A percentile compares a stretch with the other conserved stretches of the same genome.
These are phyloP conservation scores for Tuber borchii DNA, from an alignment of 495 filamentous ascomycete genomes.

Conservation along the genomic window DNA sequence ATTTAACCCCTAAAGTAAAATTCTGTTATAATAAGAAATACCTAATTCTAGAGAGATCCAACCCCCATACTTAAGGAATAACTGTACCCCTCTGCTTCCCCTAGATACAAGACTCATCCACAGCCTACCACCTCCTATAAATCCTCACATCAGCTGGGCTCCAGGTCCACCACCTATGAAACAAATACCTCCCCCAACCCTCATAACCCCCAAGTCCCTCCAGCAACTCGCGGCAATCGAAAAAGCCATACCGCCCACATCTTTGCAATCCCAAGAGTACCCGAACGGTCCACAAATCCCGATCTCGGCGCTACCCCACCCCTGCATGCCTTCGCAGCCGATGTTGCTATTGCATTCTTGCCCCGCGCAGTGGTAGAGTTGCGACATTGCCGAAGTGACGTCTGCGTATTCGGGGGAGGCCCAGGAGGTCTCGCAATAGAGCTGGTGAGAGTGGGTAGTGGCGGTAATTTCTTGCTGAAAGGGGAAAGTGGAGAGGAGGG, in stretches of 20 bases:
- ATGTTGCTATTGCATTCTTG: background rate
- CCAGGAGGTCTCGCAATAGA: background rate
- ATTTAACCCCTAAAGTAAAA: too few relatives aligned
- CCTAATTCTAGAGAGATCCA: background rate
- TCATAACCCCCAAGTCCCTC: background rate
- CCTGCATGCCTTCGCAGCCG: background rate
- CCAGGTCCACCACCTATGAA: background rate
- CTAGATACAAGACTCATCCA: background rate
- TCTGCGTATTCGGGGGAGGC: background rate
- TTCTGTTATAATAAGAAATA: background rate
- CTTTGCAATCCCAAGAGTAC: background rate
- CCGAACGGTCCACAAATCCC: background rate
- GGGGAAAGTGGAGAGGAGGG: background rate
- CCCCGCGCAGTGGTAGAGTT: background rate
- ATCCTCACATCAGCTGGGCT: background rate
- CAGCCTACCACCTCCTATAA: background rate
- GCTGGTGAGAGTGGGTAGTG: too few relatives aligned
- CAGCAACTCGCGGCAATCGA: background rate
- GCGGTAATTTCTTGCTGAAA: background rate
- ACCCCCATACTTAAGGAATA: background rate
- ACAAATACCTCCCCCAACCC: background rate
- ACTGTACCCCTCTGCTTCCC: background rate
- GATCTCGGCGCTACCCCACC: background rate
- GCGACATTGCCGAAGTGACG: background rate
- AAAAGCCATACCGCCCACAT: background rate